phyloP scores from a whole-genome alignment of 306 rosid species.

The Styphnolobium japonicum region DNA sequence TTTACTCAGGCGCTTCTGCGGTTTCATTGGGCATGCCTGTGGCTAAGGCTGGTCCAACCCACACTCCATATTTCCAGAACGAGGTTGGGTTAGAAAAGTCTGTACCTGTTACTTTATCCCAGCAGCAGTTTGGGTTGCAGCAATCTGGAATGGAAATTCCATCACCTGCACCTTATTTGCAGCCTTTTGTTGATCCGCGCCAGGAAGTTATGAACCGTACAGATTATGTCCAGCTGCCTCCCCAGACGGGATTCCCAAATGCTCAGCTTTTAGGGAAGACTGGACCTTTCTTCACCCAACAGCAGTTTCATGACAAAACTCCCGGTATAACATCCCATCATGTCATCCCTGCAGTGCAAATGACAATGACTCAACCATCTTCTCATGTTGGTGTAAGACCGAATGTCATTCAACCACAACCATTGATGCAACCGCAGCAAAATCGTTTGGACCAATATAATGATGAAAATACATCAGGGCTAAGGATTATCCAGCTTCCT shows the following conservation, averaged over 20 bases:
- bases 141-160: slow-evolving; percentile 52
- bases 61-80: slow-evolving; percentile 37
- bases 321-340: slow-evolving; percentile 45
- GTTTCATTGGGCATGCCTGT: slow-evolving; percentile 37
- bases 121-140: slow-evolving; percentile 49
- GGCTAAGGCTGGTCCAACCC: slow-evolving; percentile 37
- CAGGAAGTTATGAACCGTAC: slow-evolving; percentile 42
- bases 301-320: slow-evolving; percentile 46
- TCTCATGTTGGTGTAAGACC: slow-evolving; percentile 52
- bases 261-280: slow-evolving; percentile 47
- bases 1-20: slow-evolving; percentile 38
- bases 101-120: slow-evolving; percentile 40
- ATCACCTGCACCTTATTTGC: slow-evolving; percentile 47
- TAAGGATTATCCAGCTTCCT: slow-evolving; percentile 65
- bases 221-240: slow-evolving; percentile 56
- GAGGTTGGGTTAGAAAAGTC: slow-evolving; percentile 55
- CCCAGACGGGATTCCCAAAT: slow-evolving; percentile 62
- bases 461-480: slow-evolving; percentile 53
- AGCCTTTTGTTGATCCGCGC: slow-evolving; percentile 49
- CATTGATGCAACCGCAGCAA: slow-evolving; percentile 53
- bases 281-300: slow-evolving; percentile 48
- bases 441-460: slow-evolving; percentile 51
- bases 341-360: slow-evolving; percentile 51
- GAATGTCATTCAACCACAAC: slow-evolving; percentile 51
- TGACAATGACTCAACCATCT: slow-evolving; percentile 51